Evolutionary conservation across 1,284 basidiomycete species (phyloP).

Genomic region (Microbotryum lychnidis-dioicae): DNA sequence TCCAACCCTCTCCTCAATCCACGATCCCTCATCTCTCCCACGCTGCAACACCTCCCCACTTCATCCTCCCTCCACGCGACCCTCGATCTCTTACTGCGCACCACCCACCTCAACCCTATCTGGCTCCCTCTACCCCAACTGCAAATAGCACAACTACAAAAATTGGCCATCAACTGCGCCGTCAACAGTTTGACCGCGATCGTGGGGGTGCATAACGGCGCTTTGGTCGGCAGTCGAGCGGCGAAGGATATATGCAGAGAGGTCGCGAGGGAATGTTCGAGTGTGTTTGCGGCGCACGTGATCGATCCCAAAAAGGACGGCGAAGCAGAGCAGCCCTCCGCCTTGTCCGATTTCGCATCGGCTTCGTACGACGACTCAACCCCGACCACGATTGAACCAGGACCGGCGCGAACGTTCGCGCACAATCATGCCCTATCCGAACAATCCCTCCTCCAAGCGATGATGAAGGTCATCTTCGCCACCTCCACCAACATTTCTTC

Average conservation of each 20-base stretch:
- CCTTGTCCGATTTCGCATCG: too few species aligned
- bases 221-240: slow-evolving; percentile 40
- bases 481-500: slow-evolving; percentile 41
- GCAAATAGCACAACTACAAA: slow-evolving; percentile 65
- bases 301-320: neutral
- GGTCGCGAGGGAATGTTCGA: slow-evolving; percentile 33
- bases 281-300: slow-evolving; percentile 33
- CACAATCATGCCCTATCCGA: too few species aligned
- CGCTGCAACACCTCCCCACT: slow-evolving; percentile 52
- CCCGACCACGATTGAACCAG: neutral
- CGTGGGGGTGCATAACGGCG: slow-evolving; percentile 71
- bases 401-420: too few species aligned
- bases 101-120: slow-evolving; percentile 52
- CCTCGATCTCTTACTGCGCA: slow-evolving; percentile 54
- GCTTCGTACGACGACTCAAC: neutral
- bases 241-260: slow-evolving; percentile 27
- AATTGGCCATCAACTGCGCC: slow-evolving; percentile 74
- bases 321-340: too few species aligned
- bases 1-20: slow-evolving; percentile 34
- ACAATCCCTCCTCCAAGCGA: too few species aligned
- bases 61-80: slow-evolving; percentile 57
- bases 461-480: too few species aligned
- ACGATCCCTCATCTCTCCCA: slow-evolving; percentile 33
- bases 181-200: slow-evolving; percentile 85
- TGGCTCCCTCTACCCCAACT: slow-evolving; percentile 66